Base-by-base conservation (phyloP, 2,329 filamentous ascomycete genomes). In the Hypoxylon sp. region DNA sequence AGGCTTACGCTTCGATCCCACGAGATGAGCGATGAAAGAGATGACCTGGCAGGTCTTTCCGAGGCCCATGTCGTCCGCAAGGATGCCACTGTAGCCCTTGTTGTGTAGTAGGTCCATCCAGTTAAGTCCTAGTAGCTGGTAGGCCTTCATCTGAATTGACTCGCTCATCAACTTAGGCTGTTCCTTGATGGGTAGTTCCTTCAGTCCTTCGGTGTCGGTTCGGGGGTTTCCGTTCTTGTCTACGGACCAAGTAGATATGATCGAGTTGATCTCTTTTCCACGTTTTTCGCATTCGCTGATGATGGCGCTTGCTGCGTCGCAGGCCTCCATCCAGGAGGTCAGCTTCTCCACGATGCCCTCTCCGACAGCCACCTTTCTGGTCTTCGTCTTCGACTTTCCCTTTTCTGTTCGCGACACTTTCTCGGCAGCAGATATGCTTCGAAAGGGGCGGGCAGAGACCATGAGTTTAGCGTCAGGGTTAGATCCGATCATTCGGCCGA, bases 41-140 rank as follows among this genome's bases (percentile, higher is more conserved):
- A 99, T 97, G 66, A 98, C 93, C 74, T 99, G 95, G 72, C 93
- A 97, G 0, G 96, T 99, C 83, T 99, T 99, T 46, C 96, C 96
- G 40, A 95, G 82, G 53, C 92, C 96, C 96, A 99, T 99, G 76
- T 99, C 96, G 76, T 99, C 96, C 1, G 96, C 96, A 16, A 99
- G 83, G 60, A 99, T 98, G 67, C 93, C 95, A 46, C 93, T 95
- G 53, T 96, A 86, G 26, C 89, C 85, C 61, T 92, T 89, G 54
- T 89, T 85, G 80, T 93, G 97, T 12, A 99, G 84, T 46, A 98
- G 80, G 58, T 90, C 89, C 74, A 99, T 86, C 96, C 96, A 99
- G 75, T 98, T 98, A 53, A 99, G 85, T 3, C 96, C 96, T 28
- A 97, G 93, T 18, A 98, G 81, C 76, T 99, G 96, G 74, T 97